Conservation (phyloP, 2,329 filamentous ascomycete genomes). For the Arthrobotrys entomopaga region DNA sequence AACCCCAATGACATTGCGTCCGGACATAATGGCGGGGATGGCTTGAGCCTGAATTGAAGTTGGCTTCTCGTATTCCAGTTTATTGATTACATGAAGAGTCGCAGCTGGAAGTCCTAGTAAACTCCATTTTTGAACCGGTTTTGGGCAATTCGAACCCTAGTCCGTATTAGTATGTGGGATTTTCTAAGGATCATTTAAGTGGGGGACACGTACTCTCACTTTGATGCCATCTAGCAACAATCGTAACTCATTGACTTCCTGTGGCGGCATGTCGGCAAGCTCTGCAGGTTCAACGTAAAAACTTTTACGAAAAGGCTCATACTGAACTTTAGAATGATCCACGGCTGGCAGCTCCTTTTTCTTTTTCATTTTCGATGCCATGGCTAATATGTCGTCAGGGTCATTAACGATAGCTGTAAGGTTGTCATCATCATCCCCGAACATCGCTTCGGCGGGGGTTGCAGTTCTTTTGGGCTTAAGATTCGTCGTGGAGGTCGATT, state of each 20-base stretch:
- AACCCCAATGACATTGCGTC: constrained; percentile 92
- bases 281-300: constrained; percentile 94
- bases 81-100: constrained; percentile 84
- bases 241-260: constrained; percentile 82
- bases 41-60: constrained; percentile 96
- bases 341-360: constrained; percentile 94
- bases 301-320: constrained; percentile 87
- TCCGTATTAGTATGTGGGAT: constrained; percentile 17
- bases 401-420: constrained; percentile 72
- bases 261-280: constrained; percentile 81
- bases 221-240: constrained; percentile 95
- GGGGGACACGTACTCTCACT: constrained; percentile 67
- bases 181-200: not conserved
- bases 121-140: constrained; percentile 95
- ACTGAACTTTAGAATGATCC: constrained; percentile 85
- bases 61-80: constrained; percentile 84
- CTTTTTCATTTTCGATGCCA: constrained; percentile 75
- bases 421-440: constrained; percentile 82
- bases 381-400: constrained; percentile 72
- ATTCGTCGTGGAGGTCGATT: constrained; percentile 53
- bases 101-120: constrained; percentile 87
- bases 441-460: constrained; percentile 73
- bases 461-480: constrained; percentile 60
- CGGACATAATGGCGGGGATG: constrained; percentile 93
- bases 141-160: constrained; percentile 81